These are phyloP conservation scores for Aspergillus clavatus DNA, from an alignment of 2,329 filamentous ascomycete species.

Conservation along the genomic window DNA sequence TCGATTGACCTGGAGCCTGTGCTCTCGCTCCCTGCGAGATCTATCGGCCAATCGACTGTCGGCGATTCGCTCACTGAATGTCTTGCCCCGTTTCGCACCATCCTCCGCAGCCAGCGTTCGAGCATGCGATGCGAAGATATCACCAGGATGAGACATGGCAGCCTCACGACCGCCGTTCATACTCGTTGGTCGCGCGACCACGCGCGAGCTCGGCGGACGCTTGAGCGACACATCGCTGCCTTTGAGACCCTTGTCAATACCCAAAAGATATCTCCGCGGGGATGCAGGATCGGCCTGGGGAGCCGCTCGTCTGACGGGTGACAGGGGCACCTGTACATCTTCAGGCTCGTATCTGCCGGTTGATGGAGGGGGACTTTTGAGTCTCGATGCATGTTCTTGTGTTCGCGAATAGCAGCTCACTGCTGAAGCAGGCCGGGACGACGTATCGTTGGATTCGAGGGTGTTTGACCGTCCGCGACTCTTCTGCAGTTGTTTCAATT, in stretches of 20 bases:
- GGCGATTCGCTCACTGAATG: constrained; percentile 82
- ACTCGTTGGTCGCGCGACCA: constrained; percentile 28
- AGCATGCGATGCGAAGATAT: constrained; percentile 19
- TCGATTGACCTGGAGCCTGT: constrained; percentile 36
- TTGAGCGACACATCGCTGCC: constrained; percentile 81
- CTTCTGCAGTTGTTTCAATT: constrained; percentile 78
- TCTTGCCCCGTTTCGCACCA: constrained; percentile 41
- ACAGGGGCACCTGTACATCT: constrained; percentile 69
- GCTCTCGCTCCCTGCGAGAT: constrained; percentile 34
- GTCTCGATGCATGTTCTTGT: constrained; percentile 14
- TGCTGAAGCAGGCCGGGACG: constrained; percentile 22
- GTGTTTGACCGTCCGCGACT: constrained; percentile 30
- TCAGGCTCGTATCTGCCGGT: constrained; percentile 19
- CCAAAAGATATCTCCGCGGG: constrained; percentile 72
- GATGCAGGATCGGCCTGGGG: constrained; percentile 58
- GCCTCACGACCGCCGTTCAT: constrained; percentile 26
- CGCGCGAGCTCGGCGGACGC: constrained; percentile 48
- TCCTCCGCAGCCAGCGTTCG: constrained; percentile 24
- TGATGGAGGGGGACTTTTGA: constrained; percentile 10
- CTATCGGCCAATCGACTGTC: constrained; percentile 53
- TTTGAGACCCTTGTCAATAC: constrained; percentile 82
- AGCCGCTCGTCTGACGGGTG: constrained; percentile 54
- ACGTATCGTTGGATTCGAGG: constrained; percentile 14
- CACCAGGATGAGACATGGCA: constrained; percentile 19
- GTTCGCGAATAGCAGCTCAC: constrained; percentile 19